A percentile compares a stretch with the other conserved stretches of the same genome.
phyloP scores from a whole-genome alignment of 192 early-diverging fungal genomes.

The Podila minutissima region DNA sequence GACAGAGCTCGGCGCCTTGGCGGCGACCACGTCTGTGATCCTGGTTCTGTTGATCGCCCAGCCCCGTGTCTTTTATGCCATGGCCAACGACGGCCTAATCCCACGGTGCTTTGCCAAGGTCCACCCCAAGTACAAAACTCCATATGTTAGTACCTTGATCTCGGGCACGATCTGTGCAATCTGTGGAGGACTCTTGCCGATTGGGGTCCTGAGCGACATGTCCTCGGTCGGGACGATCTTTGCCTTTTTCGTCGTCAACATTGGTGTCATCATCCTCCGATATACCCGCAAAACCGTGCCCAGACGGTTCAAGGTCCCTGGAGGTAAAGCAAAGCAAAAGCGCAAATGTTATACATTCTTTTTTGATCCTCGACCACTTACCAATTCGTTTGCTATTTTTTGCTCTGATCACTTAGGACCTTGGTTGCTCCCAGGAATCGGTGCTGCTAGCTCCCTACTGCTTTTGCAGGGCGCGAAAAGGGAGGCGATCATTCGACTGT shows the following conservation, averaged over 20 bases:
- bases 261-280: slow-evolving; percentile 79
- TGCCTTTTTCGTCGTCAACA: slow-evolving; percentile 86
- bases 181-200: slow-evolving; percentile 77
- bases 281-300: slow-evolving; percentile 74
- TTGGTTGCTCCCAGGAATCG: slow-evolving; percentile 71
- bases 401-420: slow-evolving; percentile 44
- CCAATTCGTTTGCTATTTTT: slow-evolving; percentile 13
- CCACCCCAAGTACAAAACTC: slow-evolving; percentile 79
- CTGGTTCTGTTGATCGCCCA: slow-evolving; percentile 81
- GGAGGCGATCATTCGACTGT: slow-evolving; percentile 75
- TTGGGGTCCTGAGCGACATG: slow-evolving; percentile 86
- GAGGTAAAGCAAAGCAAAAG: slow-evolving; percentile 37
- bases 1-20: slow-evolving; percentile 81
- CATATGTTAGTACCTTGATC: slow-evolving; percentile 75
- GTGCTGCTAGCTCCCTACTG: slow-evolving; percentile 66
- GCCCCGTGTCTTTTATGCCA: slow-evolving; percentile 87
- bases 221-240: slow-evolving; percentile 88
- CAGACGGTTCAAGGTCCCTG: slow-evolving; percentile 80
- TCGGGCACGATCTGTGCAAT: slow-evolving; percentile 73
- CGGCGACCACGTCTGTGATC: slow-evolving; percentile 83
- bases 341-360: background rate
- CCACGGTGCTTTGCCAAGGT: slow-evolving; percentile 75
- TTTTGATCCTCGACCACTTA: background rate
- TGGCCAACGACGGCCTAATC: slow-evolving; percentile 92
- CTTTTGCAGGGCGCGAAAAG: slow-evolving; percentile 74